Evolutionary conservation across 352 stramenopile genomes (phyloP).

Genomic region (Globisporangium takayamanum): DNA sequence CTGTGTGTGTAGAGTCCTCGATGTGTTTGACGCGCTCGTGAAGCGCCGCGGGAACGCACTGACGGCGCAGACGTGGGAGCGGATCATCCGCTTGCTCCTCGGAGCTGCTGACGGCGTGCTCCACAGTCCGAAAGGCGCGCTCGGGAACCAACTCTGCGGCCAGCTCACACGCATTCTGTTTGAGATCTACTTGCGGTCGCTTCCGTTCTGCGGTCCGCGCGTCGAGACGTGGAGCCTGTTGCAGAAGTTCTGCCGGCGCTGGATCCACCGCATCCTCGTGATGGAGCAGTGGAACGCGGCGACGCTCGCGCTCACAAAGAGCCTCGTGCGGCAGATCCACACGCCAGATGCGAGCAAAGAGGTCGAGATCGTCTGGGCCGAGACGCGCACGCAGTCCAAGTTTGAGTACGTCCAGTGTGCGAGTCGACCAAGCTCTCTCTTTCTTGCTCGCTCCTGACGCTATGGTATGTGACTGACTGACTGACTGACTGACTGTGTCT

Average conservation of each 20-base stretch:
- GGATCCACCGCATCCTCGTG: slow-evolving; percentile 81
- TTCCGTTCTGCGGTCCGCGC: slow-evolving; percentile 58
- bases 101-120: slow-evolving; percentile 70
- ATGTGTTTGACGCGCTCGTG: slow-evolving; percentile 70
- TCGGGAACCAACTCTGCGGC: slow-evolving; percentile 71
- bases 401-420: slow-evolving; percentile 34
- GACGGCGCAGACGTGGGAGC: slow-evolving; percentile 76
- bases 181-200: slow-evolving; percentile 69
- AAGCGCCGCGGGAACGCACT: slow-evolving; percentile 57
- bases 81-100: slow-evolving; percentile 72
- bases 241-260: slow-evolving; percentile 83
- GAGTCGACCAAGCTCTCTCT: not conserved
- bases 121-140: slow-evolving; percentile 60
- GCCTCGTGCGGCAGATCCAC: slow-evolving; percentile 67
- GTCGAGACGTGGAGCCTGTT: slow-evolving; percentile 74
- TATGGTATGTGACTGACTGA: not conserved
- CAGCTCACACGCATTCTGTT: slow-evolving; percentile 74
- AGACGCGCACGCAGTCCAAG: slow-evolving; percentile 57
- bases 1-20: slow-evolving; percentile 41
- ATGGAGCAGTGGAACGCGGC: slow-evolving; percentile 85
- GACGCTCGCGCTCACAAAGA: slow-evolving; percentile 66
- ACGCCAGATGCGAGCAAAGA: slow-evolving; percentile 42
- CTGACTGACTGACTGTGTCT: not conserved
- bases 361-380: slow-evolving; percentile 67
- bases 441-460: not conserved